Conservation (phyloP, 2,329 filamentous ascomycete genomes). For the Neoascochyta sp. region DNA sequence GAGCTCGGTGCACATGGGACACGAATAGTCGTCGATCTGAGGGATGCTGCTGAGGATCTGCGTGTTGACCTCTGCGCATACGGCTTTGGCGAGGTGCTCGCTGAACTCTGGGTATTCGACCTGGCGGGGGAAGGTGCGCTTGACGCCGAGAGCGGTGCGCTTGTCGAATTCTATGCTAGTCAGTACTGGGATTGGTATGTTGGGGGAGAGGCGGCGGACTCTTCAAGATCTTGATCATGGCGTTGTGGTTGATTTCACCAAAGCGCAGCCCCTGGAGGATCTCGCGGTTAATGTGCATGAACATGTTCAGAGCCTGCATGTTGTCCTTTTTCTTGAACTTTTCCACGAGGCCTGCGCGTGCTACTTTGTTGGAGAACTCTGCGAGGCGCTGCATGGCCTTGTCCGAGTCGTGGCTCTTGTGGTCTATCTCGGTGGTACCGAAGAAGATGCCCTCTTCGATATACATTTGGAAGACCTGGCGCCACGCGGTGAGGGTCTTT, state of each 20-base stretch:
- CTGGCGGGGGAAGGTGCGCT: slow-evolving; percentile 57
- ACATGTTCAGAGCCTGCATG: slow-evolving; percentile 60
- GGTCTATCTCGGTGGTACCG: slow-evolving; percentile 68
- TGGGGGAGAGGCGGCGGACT: slow-evolving; percentile 50
- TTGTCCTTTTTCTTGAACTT: slow-evolving; percentile 65
- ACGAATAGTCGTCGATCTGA: slow-evolving; percentile 79
- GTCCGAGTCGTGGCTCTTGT: slow-evolving; percentile 62
- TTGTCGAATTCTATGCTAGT: slow-evolving; percentile 73
- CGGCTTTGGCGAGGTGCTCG: slow-evolving; percentile 66
- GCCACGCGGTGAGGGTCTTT: slow-evolving; percentile 69
- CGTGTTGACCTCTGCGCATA: slow-evolving; percentile 70
- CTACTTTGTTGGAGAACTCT: slow-evolving; percentile 68
- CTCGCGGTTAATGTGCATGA: slow-evolving; percentile 68
- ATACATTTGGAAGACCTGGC: slow-evolving; percentile 78
- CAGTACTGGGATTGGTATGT: not conserved
- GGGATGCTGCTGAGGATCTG: slow-evolving; percentile 72
- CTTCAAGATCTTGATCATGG: slow-evolving; percentile 80
- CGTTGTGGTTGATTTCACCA: slow-evolving; percentile 76
- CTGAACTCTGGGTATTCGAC: slow-evolving; percentile 57
- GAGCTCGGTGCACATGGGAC: slow-evolving; percentile 74
- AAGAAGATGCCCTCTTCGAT: slow-evolving; percentile 79
- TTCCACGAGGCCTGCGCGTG: slow-evolving; percentile 55
- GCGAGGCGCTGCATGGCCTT: slow-evolving; percentile 65
- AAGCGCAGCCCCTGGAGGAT: slow-evolving; percentile 80
- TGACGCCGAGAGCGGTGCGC: slow-evolving; percentile 69